Base-by-base conservation (phyloP, 768 basidiomycete species). In the Trametes meyenii region DNA sequence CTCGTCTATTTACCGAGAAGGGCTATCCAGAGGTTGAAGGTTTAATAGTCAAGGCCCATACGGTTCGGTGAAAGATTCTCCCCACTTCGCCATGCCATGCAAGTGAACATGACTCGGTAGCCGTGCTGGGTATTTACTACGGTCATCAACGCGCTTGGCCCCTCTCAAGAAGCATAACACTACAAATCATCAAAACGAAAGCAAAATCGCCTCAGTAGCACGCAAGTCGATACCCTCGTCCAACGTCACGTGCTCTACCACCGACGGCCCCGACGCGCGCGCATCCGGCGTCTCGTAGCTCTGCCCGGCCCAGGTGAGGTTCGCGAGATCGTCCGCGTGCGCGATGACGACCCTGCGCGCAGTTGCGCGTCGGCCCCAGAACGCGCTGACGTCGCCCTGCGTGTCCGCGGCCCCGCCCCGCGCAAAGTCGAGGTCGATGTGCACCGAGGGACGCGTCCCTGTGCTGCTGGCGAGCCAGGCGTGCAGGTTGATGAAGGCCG, bases 401-500 rank as follows among this genome's bases (percentile, higher is more conserved):
- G 46, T 17, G 40, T 48, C 52, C n/a, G 55, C 43, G 44, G 49
- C 50, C 24, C 21, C 40, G 23, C 56, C 50, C 42, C 43, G 59
- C 23, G 46, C 44, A 64, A 85, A 79, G 19, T 58, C 60, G 6
- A 86, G 65, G 65, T 78, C 67, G 46, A 85, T 66, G 67, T 83
- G 83, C 46, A 68, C 70, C 23, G 58, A 42, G 17, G 72, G 77
- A 3, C 70, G 66, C 0, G 67, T 72, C 17, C 86, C 77, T 3
- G 66, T 71, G 16, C 73, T 74, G 46, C 66, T 70, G 12, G 52
- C 26, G 17, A 72, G 65, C 68, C 68, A 88, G 5, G 86, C 83
- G 29, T 81, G 68, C 0, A 78, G 81, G 66, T 89, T 86, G 70
- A 89, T 81, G 62, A 90, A 80, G 1, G 87, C 71, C 1, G 82